Conservation (phyloP, 75 land plant genomes). For the Chamaecyparis obtusa region DNA sequence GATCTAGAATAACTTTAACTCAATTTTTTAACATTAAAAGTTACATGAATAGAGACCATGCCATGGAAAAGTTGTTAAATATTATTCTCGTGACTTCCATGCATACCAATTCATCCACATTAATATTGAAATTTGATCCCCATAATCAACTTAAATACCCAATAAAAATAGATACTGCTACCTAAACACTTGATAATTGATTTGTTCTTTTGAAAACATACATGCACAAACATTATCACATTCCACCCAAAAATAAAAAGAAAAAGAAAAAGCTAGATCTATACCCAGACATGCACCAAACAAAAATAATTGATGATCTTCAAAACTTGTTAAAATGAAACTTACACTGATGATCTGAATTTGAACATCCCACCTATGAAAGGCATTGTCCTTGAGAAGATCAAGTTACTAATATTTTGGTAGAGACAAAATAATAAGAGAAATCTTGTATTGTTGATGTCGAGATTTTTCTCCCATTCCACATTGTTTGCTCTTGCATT, state of each 20-base stretch:
- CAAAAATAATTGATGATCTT: not conserved
- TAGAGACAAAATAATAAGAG: too few relatives aligned
- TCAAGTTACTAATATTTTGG: too few relatives aligned
- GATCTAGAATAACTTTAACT: not conserved
- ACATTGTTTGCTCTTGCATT: too few relatives aligned
- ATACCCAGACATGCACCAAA: not conserved
- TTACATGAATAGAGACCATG: not conserved
- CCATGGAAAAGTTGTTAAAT: not conserved
- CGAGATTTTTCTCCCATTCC: too few relatives aligned
- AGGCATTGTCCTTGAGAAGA: conserved; percentile 22
- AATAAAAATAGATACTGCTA: not conserved
- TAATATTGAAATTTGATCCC: not conserved
- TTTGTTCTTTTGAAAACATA: not conserved
- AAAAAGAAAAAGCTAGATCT: not conserved
- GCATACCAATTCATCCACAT: not conserved
- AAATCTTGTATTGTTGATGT: too few relatives aligned
- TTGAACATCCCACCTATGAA: conserved; percentile 26
- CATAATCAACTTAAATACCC: not conserved
- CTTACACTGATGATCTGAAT: conserved; percentile 37
- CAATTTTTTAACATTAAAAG: not conserved
- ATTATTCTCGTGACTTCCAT: not conserved
- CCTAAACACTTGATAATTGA: not conserved
- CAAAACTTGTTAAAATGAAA: not conserved
- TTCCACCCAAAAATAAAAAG: not conserved
- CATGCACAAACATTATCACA: not conserved